Evolutionary conservation across 345 rosid species (phyloP), one percentile per base, ranked within the genome.

Genomic region (Salix purpurea): DNA sequence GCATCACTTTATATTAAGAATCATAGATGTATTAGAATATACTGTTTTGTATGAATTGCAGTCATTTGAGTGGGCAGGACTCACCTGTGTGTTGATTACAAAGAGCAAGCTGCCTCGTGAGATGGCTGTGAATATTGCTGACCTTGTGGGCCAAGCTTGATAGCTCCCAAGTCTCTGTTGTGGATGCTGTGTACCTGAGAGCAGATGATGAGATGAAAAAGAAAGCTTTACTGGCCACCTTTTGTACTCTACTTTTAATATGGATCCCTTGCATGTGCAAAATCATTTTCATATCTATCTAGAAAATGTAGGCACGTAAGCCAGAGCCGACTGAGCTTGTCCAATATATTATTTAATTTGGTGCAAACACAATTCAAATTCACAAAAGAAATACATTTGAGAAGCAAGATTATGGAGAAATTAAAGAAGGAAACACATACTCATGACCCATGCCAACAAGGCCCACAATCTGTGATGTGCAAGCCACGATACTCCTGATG

Each of bases 151-250:
- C 88, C 78, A 88, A 84, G 80, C 86, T 86, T 48, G 91, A 89
- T 36, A 92, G 82, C 84, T 89, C 97, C 87, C 91, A 89, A n/a
- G 86, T 81, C 78, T 90, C 94, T 73, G 82, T 86, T 70, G 91
- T 87, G 34, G 83, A 80, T 54, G 87, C 52, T n/a, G 50, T 70
- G 70, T 82, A 74, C 78, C 90, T 87, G 74, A 28, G n/a, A 50
- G 46, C 65, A 37, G 66, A 34, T 36, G 52, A 72, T 7, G 28
- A 67, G 46, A 71, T 21, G 42, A 52, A 78, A 6, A 39, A 13
- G 1, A 2, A 16, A 36, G 21, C 5, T 9, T 50, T 74, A 34
- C 36, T 34, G 36, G 36, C 30, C 10, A 32, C 14, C 1, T 10
- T 23, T n/a, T 56, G 24, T 5, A 58, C 4, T n/a, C 28, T 58